phyloP scores from a whole-genome alignment of 1,284 basidiomycete species.

The Trametes sp. region DNA sequence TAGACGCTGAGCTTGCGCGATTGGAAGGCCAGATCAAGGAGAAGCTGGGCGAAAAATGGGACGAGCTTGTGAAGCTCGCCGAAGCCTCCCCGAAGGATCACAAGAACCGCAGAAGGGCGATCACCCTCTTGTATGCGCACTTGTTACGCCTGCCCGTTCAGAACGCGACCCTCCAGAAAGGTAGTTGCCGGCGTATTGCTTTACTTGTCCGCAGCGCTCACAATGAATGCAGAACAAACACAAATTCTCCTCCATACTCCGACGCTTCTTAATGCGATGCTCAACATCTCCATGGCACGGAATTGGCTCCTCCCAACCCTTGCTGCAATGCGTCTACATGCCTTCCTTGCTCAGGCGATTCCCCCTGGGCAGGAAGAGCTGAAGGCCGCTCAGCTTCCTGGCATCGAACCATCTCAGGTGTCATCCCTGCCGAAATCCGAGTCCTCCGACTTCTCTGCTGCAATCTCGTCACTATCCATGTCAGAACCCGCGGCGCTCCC shows the following conservation, averaged over 20 bases:
- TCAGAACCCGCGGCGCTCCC: conserved; percentile 59
- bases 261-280: conserved; percentile 80
- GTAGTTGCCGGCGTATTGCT: conserved; percentile 46
- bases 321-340: conserved; percentile 83
- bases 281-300: conserved; percentile 86
- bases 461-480: conserved; percentile 52
- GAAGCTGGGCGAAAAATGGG: conserved; percentile 62
- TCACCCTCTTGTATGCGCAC: conserved; percentile 88
- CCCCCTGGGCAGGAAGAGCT: conserved; percentile 59
- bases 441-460: conserved; percentile 57
- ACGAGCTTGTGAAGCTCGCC: conserved; percentile 50
- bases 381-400: conserved; percentile 79
- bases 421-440: conserved; percentile 57
- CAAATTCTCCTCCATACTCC: conserved; percentile 75
- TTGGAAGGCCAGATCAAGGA: conserved; percentile 66
- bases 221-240: conserved; percentile 65
- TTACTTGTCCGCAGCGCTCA: not conserved
- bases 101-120: conserved; percentile 56
- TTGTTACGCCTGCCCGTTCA: conserved; percentile 78
- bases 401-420: conserved; percentile 63
- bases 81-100: conserved; percentile 45
- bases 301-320: conserved; percentile 92
- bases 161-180: conserved; percentile 64
- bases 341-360: conserved; percentile 87
- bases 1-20: conserved; percentile 56